These are phyloP conservation scores for Phytophthora megakarya DNA, from an alignment of 352 stramenopile species.

Conservation along the genomic window DNA sequence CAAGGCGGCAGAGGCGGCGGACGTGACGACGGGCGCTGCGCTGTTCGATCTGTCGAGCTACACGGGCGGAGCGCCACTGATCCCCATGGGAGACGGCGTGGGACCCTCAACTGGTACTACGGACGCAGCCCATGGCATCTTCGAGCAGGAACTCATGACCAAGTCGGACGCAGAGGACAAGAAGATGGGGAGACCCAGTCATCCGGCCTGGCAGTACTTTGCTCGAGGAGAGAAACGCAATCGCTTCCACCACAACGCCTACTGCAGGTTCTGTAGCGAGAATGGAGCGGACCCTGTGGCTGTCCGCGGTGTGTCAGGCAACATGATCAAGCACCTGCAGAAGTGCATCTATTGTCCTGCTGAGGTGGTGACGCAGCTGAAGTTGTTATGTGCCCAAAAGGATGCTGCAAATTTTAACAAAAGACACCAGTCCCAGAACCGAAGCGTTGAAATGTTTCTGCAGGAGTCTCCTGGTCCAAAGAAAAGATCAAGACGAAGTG, in stretches of 20 bases:
- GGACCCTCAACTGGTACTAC: background rate
- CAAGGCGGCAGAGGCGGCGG: background rate
- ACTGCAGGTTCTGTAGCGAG: constrained; percentile 70
- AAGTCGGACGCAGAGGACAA: constrained; percentile 56
- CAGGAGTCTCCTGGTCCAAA: constrained; percentile 33
- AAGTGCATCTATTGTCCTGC: constrained; percentile 77
- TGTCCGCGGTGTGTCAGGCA: constrained; percentile 72
- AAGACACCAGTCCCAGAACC: constrained; percentile 50
- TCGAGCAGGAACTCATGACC: constrained; percentile 28
- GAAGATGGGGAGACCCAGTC: constrained; percentile 69
- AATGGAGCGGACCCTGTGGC: constrained; percentile 52
- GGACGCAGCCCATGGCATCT: constrained; percentile 16
- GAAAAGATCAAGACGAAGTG: constrained; percentile 34
- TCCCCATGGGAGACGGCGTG: constrained; percentile 27
- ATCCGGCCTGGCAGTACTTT: constrained; percentile 84
- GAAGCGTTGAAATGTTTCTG: constrained; percentile 45
- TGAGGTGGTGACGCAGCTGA: constrained; percentile 70
- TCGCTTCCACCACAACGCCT: constrained; percentile 82
- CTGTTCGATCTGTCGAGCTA: constrained; percentile 60
- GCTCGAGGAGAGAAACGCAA: constrained; percentile 79
- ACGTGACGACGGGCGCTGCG: constrained; percentile 26
- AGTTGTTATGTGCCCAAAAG: constrained; percentile 69
- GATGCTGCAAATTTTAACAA: constrained; percentile 78
- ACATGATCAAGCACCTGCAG: constrained; percentile 87
- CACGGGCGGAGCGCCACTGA: constrained; percentile 47